Evolutionary conservation across 352 stramenopile species (phyloP).

Genomic region (Discostella stelligera): DNA sequence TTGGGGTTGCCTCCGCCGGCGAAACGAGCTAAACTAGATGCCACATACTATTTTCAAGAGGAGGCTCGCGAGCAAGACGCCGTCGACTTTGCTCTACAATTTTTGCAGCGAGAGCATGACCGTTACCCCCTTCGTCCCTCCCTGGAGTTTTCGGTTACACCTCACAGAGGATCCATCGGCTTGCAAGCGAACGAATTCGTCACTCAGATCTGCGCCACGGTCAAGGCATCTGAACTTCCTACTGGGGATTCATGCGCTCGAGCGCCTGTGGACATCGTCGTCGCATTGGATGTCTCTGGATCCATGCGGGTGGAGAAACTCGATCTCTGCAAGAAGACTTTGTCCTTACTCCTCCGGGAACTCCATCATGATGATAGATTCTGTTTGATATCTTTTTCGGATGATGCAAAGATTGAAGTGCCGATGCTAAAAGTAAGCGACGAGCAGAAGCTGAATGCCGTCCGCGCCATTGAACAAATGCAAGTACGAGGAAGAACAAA

Average conservation of each 20-base stretch:
- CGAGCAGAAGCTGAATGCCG: slow-evolving; percentile 47
- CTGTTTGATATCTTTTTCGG: slow-evolving; percentile 72
- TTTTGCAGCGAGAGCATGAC: slow-evolving; percentile 26
- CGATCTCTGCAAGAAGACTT: slow-evolving; percentile 76
- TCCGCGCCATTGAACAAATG: slow-evolving; percentile 53
- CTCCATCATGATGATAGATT: slow-evolving; percentile 71
- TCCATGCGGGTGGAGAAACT: slow-evolving; percentile 77
- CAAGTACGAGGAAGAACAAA: slow-evolving; percentile 68
- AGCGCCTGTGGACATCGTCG: slow-evolving; percentile 70
- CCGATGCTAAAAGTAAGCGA: slow-evolving; percentile 54
- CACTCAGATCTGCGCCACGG: slow-evolving; percentile 47
- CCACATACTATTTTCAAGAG: slow-evolving; percentile 35
- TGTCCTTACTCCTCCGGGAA: slow-evolving; percentile 62
- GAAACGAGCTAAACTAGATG: slow-evolving; percentile 26
- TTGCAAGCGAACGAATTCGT: slow-evolving; percentile 41
- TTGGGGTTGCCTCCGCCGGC: not conserved
- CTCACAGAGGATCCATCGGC: slow-evolving; percentile 34
- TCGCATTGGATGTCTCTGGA: slow-evolving; percentile 71
- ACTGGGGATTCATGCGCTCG: slow-evolving; percentile 39
- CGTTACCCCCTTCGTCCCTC: slow-evolving; percentile 9
- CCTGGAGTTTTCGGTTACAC: slow-evolving; percentile 20
- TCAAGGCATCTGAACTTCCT: slow-evolving; percentile 48
- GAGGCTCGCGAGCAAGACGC: slow-evolving; percentile 22
- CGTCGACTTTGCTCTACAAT: slow-evolving; percentile 44
- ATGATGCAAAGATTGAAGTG: slow-evolving; percentile 61